Conservation (phyloP, 345 rosid genomes). For the Pistacia atlantica region DNA sequence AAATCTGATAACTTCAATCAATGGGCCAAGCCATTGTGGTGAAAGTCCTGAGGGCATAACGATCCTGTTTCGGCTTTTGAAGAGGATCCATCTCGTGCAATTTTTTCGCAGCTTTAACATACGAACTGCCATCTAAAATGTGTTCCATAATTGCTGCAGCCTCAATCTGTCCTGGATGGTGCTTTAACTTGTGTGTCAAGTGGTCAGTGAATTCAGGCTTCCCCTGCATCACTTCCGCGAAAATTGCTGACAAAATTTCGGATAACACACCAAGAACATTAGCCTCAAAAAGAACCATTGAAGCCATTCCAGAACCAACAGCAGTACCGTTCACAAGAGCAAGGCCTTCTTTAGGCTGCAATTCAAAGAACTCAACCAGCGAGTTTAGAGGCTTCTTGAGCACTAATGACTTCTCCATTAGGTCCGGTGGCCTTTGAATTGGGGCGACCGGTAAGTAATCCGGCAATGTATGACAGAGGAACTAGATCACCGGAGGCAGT, state of each 20-base stretch:
- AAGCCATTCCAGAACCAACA: conserved; percentile 72
- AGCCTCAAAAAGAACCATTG: conserved; percentile 51
- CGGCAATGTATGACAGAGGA: conserved; percentile 73
- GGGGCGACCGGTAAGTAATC: conserved; percentile 59
- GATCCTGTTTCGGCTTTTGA: conserved; percentile 57
- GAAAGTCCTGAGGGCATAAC: conserved; percentile 60
- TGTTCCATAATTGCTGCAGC: conserved; percentile 67
- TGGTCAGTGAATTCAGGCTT: conserved; percentile 59
- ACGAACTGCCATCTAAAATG: conserved; percentile 48
- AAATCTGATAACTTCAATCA: conserved; percentile 49
- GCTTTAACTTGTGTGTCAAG: conserved; percentile 58
- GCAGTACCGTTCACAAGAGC: conserved; percentile 74
- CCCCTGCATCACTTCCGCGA: conserved; percentile 58
- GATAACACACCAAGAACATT: conserved; percentile 41
- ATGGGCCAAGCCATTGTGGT: conserved; percentile 66
- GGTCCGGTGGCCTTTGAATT: conserved; percentile 67
- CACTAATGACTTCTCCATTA: conserved; percentile 46
- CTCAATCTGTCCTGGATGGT: conserved; percentile 63
- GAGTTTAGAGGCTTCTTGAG: conserved; percentile 46
- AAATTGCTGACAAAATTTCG: conserved; percentile 47
- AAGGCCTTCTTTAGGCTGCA: conserved; percentile 77
- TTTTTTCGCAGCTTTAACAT: conserved; percentile 44
- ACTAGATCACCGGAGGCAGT: conserved; percentile 75
- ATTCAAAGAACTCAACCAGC: conserved; percentile 54
- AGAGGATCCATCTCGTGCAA: conserved; percentile 51